Evolutionary conservation across 164 flowering plant species (phyloP).

Genomic region (Protea cynaroides): DNA sequence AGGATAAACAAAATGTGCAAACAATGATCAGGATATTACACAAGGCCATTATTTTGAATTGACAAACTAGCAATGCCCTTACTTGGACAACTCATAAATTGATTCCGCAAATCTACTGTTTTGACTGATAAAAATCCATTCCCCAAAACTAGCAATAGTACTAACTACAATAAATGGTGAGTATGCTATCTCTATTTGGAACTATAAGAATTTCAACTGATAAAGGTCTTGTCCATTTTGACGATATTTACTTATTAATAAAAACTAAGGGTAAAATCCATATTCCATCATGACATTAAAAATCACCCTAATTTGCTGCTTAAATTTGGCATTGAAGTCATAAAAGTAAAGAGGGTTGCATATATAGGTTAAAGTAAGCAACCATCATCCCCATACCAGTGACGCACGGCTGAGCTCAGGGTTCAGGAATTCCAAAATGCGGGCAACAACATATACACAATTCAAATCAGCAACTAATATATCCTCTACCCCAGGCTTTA

Average conservation of each 20-base stretch:
- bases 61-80: background rate
- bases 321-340: background rate
- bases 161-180: too few relatives aligned
- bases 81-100: background rate
- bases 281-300: background rate
- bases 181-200: too few relatives aligned
- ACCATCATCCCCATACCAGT: conserved; percentile 47
- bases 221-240: too few relatives aligned
- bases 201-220: too few relatives aligned
- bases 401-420: conserved; percentile 85
- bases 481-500: conserved; percentile 95
- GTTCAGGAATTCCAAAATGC: conserved; percentile 83
- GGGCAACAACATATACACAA: conserved; percentile 80
- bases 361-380: background rate
- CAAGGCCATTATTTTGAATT: background rate
- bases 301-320: background rate
- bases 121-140: background rate
- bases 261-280: background rate
- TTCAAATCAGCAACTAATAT: conserved; percentile 86
- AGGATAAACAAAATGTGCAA: background rate
- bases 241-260: background rate
- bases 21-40: background rate
- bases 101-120: background rate
- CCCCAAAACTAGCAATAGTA: background rate
- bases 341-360: background rate